phyloP scores from a whole-genome alignment of 306 rosid genomes.

The Elaeagnus macrophylla region DNA sequence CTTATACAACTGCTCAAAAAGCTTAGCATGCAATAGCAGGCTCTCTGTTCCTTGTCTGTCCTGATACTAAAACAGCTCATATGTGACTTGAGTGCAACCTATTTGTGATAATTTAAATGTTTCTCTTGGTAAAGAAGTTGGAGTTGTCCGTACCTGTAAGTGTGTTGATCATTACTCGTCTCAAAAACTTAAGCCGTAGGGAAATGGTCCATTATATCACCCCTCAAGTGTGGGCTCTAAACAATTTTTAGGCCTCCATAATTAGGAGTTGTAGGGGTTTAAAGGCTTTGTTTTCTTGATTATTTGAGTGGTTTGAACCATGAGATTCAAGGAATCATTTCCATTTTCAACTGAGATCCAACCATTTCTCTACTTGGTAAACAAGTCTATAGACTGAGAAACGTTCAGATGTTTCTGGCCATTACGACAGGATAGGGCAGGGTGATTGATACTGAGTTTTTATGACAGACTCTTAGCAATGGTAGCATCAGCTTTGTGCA shows the following conservation, averaged over 20 bases:
- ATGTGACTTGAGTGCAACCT: background rate
- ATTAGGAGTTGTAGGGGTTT: no score
- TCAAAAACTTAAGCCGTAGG: no score
- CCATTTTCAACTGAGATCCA: background rate
- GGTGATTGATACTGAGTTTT: constrained; percentile 44
- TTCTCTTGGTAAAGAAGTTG: background rate
- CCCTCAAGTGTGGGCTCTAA: no score
- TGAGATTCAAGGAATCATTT: no score
- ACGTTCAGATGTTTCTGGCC: constrained; percentile 33
- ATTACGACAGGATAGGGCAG: constrained; percentile 28
- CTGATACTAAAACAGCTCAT: background rate
- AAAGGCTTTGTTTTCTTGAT: no score
- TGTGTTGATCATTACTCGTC: no score
- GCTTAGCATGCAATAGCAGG: background rate
- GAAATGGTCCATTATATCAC: no score
- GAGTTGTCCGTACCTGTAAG: background rate
- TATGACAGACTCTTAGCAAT: constrained; percentile 75
- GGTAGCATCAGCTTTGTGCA: constrained; percentile 39
- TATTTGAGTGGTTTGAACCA: no score
- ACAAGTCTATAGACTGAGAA: constrained; percentile 23
- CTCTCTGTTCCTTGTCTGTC: constrained; percentile 5
- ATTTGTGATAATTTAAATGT: background rate
- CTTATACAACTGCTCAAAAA: no score
- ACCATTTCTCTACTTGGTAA: constrained; percentile 11
- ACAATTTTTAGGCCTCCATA: no score